Evolutionary conservation across 306 rosid species (phyloP).

Genomic region (cucumber (Cucumis sativus)): DNA sequence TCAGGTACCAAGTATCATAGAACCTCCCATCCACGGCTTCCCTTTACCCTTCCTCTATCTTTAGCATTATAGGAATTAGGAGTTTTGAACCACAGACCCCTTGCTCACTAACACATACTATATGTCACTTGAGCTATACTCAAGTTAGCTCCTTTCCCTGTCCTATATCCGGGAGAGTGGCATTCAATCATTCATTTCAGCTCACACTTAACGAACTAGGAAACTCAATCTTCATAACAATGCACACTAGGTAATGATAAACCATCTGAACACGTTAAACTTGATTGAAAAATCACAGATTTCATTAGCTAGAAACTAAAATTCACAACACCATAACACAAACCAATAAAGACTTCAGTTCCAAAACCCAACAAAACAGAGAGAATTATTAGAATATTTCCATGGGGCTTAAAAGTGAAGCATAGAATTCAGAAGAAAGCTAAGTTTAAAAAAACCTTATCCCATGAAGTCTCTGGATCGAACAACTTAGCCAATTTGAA

Average conservation of each 20-base stretch:
- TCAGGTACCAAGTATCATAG: not conserved
- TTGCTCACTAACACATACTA: no score
- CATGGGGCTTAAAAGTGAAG: not conserved
- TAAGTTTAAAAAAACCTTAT: constrained; percentile 47
- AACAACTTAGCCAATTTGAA: constrained; percentile 76
- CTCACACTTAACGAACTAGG: not conserved
- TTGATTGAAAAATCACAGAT: not conserved
- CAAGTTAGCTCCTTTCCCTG: not conserved
- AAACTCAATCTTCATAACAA: not conserved
- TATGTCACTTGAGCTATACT: no score
- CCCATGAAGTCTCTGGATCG: constrained; percentile 98
- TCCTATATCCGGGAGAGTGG: not conserved
- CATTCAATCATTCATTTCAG: not conserved
- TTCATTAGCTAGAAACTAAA: not conserved
- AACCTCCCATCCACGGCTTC: not conserved
- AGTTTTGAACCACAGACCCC: no score
- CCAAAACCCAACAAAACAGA: not conserved
- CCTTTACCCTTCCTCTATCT: not conserved
- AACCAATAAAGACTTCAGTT: not conserved
- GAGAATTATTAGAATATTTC: not conserved
- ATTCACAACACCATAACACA: not conserved
- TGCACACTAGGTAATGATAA: not conserved
- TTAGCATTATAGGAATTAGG: no score
- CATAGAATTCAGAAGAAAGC: not conserved
- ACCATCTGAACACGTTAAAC: not conserved